Percentiles rank a stretch among this genome's conserved stretches.
phyloP scores from a whole-genome alignment of 2,329 filamentous ascomycete genomes.

The Amylocarpus encephaloides region DNA sequence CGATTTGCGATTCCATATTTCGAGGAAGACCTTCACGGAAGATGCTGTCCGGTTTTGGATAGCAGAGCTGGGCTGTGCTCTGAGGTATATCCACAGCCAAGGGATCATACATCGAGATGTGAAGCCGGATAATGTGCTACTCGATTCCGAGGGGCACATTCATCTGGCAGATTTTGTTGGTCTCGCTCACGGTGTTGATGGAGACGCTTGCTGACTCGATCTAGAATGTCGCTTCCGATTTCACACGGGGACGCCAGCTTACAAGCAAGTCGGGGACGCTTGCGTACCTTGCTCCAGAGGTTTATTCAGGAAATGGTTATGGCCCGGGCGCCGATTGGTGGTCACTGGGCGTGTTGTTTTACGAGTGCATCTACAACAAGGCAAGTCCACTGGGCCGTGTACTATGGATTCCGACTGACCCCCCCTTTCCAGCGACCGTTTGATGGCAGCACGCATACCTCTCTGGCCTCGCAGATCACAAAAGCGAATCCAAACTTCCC shows the following conservation, averaged over 20 bases:
- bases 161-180: slow-evolving; percentile 96
- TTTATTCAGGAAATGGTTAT: slow-evolving; percentile 87
- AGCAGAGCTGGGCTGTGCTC: slow-evolving; percentile 82
- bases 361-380: slow-evolving; percentile 99
- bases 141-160: slow-evolving; percentile 87
- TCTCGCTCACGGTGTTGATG: slow-evolving; percentile 15
- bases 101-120: slow-evolving; percentile 87
- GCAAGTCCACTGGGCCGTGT: slow-evolving; percentile 39
- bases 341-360: slow-evolving; percentile 96
- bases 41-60: slow-evolving; percentile 98
- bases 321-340: slow-evolving; percentile 93
- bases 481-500: slow-evolving; percentile 80
- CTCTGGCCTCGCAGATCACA: slow-evolving; percentile 72
- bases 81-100: slow-evolving; percentile 79
- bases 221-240: slow-evolving; percentile 94
- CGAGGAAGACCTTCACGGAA: slow-evolving; percentile 94
- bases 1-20: slow-evolving; percentile 95
- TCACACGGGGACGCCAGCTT: slow-evolving; percentile 71
- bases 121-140: slow-evolving; percentile 85
- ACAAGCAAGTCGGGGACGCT: slow-evolving; percentile 96
- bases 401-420: not conserved
- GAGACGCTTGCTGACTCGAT: slow-evolving; percentile 32
- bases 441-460: slow-evolving; percentile 79
- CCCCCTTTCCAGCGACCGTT: slow-evolving; percentile 66
- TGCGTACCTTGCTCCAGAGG: slow-evolving; percentile 92